Percentiles rank a stretch among this genome's conserved stretches.
Evolutionary conservation across 768 basidiomycete species (phyloP).

Genomic region (Lanmaoa pseudosensibilis): DNA sequence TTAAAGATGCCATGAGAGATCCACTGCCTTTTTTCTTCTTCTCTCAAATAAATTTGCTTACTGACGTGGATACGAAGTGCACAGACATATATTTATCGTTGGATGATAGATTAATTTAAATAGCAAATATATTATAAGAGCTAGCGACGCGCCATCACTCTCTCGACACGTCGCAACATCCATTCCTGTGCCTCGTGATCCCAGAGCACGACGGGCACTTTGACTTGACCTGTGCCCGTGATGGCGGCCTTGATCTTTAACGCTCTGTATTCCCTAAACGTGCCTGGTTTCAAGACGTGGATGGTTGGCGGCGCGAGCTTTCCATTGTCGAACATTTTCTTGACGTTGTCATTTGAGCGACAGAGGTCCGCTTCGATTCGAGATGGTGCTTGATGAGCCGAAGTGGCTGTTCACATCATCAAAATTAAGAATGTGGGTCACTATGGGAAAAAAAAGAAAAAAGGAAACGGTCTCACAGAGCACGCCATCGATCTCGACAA

Average conservation of each 20-base stretch:
- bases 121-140: too few relatives aligned
- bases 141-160: neutral
- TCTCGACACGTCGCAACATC: constrained; percentile 14
- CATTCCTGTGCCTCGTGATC: constrained; percentile 12
- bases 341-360: constrained; percentile 2
- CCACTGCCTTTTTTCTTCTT: too few relatives aligned
- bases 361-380: constrained; percentile 6
- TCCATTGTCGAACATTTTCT: neutral
- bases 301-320: constrained; percentile 13
- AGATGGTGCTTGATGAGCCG: constrained; percentile 1
- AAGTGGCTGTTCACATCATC: neutral
- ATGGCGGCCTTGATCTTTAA: constrained; percentile 5
- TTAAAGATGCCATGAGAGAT: too few relatives aligned
- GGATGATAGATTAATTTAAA: too few relatives aligned
- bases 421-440: too few relatives aligned
- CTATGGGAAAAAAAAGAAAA: too few relatives aligned
- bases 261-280: constrained; percentile 19
- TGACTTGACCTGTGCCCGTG: constrained; percentile 17
- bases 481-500: constrained; percentile 15
- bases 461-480: constrained; percentile 1
- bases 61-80: too few relatives aligned
- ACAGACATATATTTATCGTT: too few relatives aligned
- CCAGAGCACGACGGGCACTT: constrained; percentile 21
- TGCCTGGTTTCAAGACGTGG: constrained; percentile 15
- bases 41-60: neutral